phyloP scores from a whole-genome alignment of 345 rosid species.

The Aethionema arabicum region DNA sequence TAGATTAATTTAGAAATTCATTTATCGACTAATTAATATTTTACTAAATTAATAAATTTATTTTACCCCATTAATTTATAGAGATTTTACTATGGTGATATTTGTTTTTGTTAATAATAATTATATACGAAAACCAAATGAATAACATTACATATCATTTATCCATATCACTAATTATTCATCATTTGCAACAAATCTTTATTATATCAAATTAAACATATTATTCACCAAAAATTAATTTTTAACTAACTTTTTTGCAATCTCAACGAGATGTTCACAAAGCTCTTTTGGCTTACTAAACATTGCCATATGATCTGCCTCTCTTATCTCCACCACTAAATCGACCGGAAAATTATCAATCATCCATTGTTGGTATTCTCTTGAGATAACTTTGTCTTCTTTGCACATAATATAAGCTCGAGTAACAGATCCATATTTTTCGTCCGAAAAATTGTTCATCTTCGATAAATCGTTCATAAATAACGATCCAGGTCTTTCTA shows the following conservation, averaged over 20 bases:
- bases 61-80: no score
- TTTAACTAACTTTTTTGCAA: not conserved
- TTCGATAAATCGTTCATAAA: constrained; percentile 29
- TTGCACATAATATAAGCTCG: constrained; percentile 33
- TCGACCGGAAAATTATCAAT: constrained; percentile 25
- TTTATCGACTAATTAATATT: no score
- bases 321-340: constrained; percentile 35
- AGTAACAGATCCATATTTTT: constrained; percentile 22
- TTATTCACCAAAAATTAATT: not conserved
- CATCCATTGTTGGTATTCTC: constrained; percentile 39
- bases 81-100: no score
- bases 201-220: no score
- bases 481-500: not conserved
- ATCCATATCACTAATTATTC: no score
- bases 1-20: no score
- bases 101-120: no score
- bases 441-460: constrained; percentile 26
- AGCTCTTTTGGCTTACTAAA: constrained; percentile 33
- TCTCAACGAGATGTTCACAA: not conserved
- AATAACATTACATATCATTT: no score
- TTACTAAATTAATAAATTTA: no score
- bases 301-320: constrained; percentile 45
- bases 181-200: no score
- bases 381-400: constrained; percentile 8
- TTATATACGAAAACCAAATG: no score